Conservation (phyloP, 2,329 filamentous ascomycete genomes). For the Talaromyces sp. region DNA sequence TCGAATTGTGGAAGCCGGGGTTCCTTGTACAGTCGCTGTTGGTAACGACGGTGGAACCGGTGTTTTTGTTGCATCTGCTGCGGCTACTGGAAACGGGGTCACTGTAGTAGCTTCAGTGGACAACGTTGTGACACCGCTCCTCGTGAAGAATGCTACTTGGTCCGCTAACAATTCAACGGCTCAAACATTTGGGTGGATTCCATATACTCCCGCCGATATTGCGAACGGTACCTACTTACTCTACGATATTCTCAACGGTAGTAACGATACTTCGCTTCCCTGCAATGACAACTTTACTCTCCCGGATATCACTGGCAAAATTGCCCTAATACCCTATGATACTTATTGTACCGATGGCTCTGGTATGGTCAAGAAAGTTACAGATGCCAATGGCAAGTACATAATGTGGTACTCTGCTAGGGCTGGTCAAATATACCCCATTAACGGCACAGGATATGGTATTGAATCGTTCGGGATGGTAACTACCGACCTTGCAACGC, state of each 20-base stretch:
- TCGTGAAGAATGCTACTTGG: constrained; percentile 27
- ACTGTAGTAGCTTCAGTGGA: constrained; percentile 48
- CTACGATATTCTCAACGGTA: constrained; percentile 42
- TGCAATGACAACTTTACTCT: constrained; percentile 53
- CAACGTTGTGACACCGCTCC: constrained; percentile 32
- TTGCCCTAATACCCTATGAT: constrained; percentile 61
- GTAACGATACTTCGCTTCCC: constrained; percentile 47
- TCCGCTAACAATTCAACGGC: constrained; percentile 26
- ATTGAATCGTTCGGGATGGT: constrained; percentile 21
- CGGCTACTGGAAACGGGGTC: constrained; percentile 43
- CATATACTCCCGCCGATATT: constrained; percentile 33
- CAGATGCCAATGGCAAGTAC: constrained; percentile 56
- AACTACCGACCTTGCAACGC: constrained; percentile 17
- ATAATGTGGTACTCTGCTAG: constrained; percentile 59
- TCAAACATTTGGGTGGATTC: constrained; percentile 32
- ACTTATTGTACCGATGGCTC: constrained; percentile 52
- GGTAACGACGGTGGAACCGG: constrained; percentile 52
- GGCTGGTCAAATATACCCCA: constrained; percentile 13
- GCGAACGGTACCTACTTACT: constrained; percentile 44
- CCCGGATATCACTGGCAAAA: constrained; percentile 55
- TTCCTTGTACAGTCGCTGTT: constrained; percentile 27
- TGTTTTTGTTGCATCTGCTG: constrained; percentile 46
- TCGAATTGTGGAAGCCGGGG: constrained; percentile 16
- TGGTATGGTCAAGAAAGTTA: constrained; percentile 54
- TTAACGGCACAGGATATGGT: constrained; percentile 4